phyloP scores from a whole-genome alignment of 306 rosid species.

The Inga leiocalycina region DNA sequence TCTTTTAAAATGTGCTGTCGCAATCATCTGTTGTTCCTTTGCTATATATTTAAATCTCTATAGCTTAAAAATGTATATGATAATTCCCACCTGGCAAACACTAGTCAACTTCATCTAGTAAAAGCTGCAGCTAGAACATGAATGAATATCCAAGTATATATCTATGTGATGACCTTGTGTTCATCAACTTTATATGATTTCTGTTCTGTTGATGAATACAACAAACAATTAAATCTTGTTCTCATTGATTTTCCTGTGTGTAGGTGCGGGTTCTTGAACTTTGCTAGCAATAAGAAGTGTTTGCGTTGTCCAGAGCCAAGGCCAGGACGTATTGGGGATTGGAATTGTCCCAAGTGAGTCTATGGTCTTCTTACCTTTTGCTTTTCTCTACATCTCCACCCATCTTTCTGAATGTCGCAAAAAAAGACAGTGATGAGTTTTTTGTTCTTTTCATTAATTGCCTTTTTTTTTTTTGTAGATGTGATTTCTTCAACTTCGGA shows the following conservation, averaged over 20 bases:
- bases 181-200: not conserved
- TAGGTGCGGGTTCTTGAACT: constrained; percentile 92
- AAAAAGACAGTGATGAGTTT: not conserved
- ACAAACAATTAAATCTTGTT: not conserved
- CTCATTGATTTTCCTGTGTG: constrained; percentile 25
- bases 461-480: constrained; percentile 48
- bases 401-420: not conserved
- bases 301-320: constrained; percentile 64
- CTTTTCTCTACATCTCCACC: not conserved
- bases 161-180: not conserved
- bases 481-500: constrained; percentile 67
- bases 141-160: constrained; percentile 18
- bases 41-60: not conserved
- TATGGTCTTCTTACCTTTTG: constrained; percentile 35
- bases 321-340: constrained; percentile 64
- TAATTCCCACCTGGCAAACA: constrained; percentile 16
- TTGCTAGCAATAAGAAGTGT: constrained; percentile 68
- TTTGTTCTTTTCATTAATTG: constrained; percentile 1
- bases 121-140: constrained; percentile 2
- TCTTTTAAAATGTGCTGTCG: not conserved
- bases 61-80: not conserved
- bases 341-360: constrained; percentile 88
- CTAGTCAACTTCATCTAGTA: constrained; percentile 6
- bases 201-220: not conserved
- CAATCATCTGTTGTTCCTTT: not conserved